phyloP scores from a whole-genome alignment of 257 asterid genomes.

The Knoxia roxburghii region DNA sequence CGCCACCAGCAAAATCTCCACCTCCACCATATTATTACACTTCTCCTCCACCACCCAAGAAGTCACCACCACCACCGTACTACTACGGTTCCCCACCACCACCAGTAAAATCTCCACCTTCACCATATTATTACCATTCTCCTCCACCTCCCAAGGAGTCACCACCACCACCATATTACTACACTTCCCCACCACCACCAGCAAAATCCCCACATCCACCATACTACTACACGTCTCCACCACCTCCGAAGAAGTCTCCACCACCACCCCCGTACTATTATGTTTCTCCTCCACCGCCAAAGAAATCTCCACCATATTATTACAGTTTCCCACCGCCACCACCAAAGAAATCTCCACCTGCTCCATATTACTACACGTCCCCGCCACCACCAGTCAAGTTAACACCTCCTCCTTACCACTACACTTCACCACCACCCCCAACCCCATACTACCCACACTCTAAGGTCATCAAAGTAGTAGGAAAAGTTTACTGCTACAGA shows the following conservation, averaged over 20 bases:
- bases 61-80: slow-evolving; percentile 28
- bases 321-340: slow-evolving; percentile 23
- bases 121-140: slow-evolving; percentile 17
- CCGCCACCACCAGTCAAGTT: slow-evolving; percentile 25
- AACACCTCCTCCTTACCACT: slow-evolving; percentile 13
- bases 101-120: slow-evolving; percentile 29
- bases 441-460: slow-evolving; percentile 27
- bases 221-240: slow-evolving; percentile 18
- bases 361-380: slow-evolving; percentile 14
- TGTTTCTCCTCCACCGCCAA: slow-evolving; percentile 19
- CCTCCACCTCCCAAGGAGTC: slow-evolving; percentile 30
- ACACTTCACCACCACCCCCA: slow-evolving; percentile 22
- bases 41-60: slow-evolving; percentile 19
- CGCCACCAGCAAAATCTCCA: slow-evolving; percentile 27
- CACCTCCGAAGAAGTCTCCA: slow-evolving; percentile 21
- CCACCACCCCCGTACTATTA: slow-evolving; percentile 24
- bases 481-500: slow-evolving; percentile 67
- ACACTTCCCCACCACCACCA: slow-evolving; percentile 18
- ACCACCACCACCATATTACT: slow-evolving; percentile 20
- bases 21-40: slow-evolving; percentile 25
- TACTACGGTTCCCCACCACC: slow-evolving; percentile 43
- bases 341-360: slow-evolving; percentile 8
- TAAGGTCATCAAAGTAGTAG: slow-evolving; percentile 52
- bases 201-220: not conserved
- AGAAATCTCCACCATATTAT: slow-evolving; percentile 11